These are phyloP conservation scores for Fusarium humuli DNA, from an alignment of 2,329 filamentous ascomycete genomes.

Conservation along the genomic window DNA sequence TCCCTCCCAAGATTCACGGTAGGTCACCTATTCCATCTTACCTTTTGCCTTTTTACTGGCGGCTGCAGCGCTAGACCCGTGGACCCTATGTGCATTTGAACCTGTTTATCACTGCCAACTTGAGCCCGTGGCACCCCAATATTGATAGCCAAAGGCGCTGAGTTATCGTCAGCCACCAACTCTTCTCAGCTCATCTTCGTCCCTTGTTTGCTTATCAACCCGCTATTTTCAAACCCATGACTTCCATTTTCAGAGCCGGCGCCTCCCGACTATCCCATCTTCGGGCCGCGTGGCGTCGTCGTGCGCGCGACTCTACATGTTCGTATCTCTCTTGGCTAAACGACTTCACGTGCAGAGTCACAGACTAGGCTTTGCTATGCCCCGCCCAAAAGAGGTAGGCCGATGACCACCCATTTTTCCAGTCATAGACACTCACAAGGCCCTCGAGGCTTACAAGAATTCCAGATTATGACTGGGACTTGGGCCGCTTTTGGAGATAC, in stretches of 20 bases:
- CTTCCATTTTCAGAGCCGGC: conserved; percentile 41
- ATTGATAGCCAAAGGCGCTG: conserved; percentile 9
- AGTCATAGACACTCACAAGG: conserved; percentile 30
- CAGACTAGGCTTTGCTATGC: conserved; percentile 7
- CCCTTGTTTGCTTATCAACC: conserved; percentile 29
- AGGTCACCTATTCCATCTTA: not conserved
- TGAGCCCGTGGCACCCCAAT: conserved; percentile 24
- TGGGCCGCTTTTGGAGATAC: conserved; percentile 31
- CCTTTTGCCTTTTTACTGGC: conserved; percentile 28
- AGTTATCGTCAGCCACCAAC: conserved; percentile 39
- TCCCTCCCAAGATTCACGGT: conserved; percentile 18
- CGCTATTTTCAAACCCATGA: conserved; percentile 41
- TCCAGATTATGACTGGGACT: conserved; percentile 41
- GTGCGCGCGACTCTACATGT: conserved; percentile 36
- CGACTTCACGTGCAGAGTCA: conserved; percentile 45
- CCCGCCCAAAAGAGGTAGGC: conserved; percentile 24
- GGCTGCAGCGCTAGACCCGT: conserved; percentile 36
- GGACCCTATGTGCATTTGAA: conserved; percentile 38
- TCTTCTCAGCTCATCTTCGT: conserved; percentile 36
- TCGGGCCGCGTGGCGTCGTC: conserved; percentile 43
- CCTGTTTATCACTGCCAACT: conserved; percentile 39
- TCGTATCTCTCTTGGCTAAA: conserved; percentile 29
- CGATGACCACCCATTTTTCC: conserved; percentile 44
- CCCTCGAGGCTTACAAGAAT: conserved; percentile 26
- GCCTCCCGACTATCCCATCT: conserved; percentile 31